phyloP scores from a whole-genome alignment of 2,329 filamentous ascomycete species.

The Alternaria burnsii region DNA sequence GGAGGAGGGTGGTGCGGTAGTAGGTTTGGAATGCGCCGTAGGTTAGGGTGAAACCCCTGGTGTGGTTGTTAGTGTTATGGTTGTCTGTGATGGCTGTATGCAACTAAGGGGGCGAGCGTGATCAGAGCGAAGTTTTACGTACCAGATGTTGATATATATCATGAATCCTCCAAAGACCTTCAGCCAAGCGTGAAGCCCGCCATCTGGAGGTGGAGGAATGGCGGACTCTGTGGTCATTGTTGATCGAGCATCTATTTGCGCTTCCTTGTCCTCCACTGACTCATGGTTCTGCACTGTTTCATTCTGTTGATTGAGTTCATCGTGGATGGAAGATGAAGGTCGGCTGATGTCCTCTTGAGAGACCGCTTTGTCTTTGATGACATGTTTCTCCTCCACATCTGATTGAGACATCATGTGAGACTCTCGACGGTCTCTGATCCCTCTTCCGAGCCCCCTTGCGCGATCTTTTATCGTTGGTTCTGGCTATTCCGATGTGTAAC shows the following conservation, averaged over 20 bases:
- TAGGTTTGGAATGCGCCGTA: slow-evolving; percentile 58
- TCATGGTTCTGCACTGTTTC: slow-evolving; percentile 10
- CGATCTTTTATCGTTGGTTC: background rate
- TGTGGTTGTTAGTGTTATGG: slow-evolving; percentile 1
- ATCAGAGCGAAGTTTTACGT: background rate
- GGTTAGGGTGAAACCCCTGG: slow-evolving; percentile 53
- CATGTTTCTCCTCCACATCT: slow-evolving; percentile 27
- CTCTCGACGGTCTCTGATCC: background rate
- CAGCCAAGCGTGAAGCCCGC: slow-evolving; percentile 50
- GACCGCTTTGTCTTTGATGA: slow-evolving; percentile 15
- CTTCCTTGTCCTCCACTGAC: slow-evolving; percentile 22
- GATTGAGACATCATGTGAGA: slow-evolving; percentile 22
- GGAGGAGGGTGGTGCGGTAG: slow-evolving; percentile 53
- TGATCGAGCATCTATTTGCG: slow-evolving; percentile 29
- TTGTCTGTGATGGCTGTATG: background rate
- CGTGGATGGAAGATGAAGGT: slow-evolving; percentile 17
- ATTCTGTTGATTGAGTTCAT: background rate
- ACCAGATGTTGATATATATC: slow-evolving; percentile 53
- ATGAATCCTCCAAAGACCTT: slow-evolving; percentile 52
- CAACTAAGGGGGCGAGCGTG: too few species aligned
- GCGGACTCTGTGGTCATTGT: slow-evolving; percentile 33
- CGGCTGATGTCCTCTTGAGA: slow-evolving; percentile 29
- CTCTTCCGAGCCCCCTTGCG: background rate
- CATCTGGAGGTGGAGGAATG: slow-evolving; percentile 48
- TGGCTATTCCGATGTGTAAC: background rate